Conservation (phyloP, 352 stramenopile species). For the Phytopythium aichiense region DNA sequence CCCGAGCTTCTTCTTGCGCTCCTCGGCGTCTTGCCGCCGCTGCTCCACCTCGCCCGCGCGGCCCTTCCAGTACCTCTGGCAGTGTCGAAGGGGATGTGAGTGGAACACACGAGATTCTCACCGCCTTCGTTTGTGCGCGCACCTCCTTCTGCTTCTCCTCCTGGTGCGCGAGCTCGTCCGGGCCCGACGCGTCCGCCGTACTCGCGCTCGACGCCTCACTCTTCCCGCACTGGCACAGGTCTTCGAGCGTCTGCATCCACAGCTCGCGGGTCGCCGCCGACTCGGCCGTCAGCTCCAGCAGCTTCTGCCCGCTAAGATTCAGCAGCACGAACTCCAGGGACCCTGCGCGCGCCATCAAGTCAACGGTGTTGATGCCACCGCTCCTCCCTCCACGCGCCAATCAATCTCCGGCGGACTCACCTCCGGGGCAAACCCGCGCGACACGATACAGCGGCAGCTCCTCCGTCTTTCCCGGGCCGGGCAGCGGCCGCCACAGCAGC, state of each 20-base stretch:
- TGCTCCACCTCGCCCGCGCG: constrained; percentile 58
- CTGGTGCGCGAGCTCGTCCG: constrained; percentile 45
- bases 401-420: constrained; percentile 11
- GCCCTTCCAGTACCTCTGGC: constrained; percentile 69
- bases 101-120: background rate
- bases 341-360: constrained; percentile 13
- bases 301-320: constrained; percentile 46
- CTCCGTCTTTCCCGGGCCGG: constrained; percentile 33
- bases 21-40: constrained; percentile 52
- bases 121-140: background rate
- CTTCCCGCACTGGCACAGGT: constrained; percentile 46
- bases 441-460: constrained; percentile 51
- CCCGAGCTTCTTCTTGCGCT: constrained; percentile 74
- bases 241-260: constrained; percentile 68
- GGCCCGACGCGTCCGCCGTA: constrained; percentile 12
- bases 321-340: constrained; percentile 45
- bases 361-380: background rate
- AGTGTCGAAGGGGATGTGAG: background rate
- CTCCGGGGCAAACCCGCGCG: constrained; percentile 50
- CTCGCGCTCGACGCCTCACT: constrained; percentile 33
- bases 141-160: constrained; percentile 63
- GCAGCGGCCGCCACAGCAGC: constrained; percentile 40
- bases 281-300: constrained; percentile 53
- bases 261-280: constrained; percentile 40
- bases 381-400: too few species aligned